Evolutionary conservation across 2,329 filamentous ascomycete genomes (phyloP).

Genomic region (Botrytis paeoniae): DNA sequence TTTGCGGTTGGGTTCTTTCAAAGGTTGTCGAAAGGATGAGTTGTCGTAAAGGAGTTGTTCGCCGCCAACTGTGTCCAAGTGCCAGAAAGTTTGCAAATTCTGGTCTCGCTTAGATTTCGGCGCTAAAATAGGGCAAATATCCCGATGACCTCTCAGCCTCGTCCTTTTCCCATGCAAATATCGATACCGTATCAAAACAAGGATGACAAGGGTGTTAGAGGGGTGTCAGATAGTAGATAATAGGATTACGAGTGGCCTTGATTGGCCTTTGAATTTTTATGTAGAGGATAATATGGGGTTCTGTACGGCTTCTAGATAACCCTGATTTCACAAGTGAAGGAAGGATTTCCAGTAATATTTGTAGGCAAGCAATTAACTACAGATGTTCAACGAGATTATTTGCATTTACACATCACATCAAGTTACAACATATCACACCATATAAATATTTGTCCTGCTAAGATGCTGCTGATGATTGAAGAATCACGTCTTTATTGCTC

Average conservation of each 20-base stretch:
- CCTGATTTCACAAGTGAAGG: neutral
- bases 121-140: constrained; percentile 17
- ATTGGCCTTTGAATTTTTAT: neutral
- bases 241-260: neutral
- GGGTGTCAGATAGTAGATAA: neutral
- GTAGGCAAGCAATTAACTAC: neutral
- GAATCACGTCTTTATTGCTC: constrained; percentile 37
- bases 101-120: constrained; percentile 14
- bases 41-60: constrained; percentile 24
- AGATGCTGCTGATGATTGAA: constrained; percentile 24
- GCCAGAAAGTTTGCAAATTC: constrained; percentile 1
- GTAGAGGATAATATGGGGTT: neutral
- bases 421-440: neutral
- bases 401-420: neutral
- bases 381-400: neutral
- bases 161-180: neutral
- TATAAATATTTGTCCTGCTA: neutral
- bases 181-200: neutral
- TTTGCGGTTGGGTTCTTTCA: constrained; percentile 47
- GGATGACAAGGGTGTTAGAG: neutral
- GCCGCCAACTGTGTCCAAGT: neutral
- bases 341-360: neutral
- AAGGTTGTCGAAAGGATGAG: constrained; percentile 34
- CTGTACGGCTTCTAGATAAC: neutral
- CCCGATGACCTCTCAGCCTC: constrained; percentile 10